These are phyloP conservation scores for Glarea lozoyensis DNA, from an alignment of 495 filamentous ascomycete species.

Conservation along the genomic window DNA sequence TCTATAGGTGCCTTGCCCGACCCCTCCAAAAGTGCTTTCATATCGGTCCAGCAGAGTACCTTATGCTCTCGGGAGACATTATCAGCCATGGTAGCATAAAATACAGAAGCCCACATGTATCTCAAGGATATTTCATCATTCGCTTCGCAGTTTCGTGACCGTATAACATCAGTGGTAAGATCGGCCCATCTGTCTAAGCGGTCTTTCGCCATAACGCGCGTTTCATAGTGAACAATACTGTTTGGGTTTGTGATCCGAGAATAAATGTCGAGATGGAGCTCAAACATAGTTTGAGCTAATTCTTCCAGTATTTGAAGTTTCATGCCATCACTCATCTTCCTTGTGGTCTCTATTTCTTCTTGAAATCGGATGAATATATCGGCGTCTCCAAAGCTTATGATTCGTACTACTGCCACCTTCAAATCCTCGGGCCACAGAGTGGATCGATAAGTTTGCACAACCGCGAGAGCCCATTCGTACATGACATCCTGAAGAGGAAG, in stretches of 20 bases:
- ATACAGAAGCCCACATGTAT: slow-evolving; percentile 81
- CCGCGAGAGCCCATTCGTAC: slow-evolving; percentile 54
- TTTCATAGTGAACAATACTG: slow-evolving; percentile 53
- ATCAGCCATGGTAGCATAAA: slow-evolving; percentile 60
- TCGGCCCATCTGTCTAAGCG: slow-evolving; percentile 67
- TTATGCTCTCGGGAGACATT: slow-evolving; percentile 66
- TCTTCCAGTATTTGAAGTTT: slow-evolving; percentile 25
- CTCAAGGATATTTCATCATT: slow-evolving; percentile 43
- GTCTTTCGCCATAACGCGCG: slow-evolving; percentile 53
- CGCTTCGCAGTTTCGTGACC: slow-evolving; percentile 24
- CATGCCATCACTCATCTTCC: neutral
- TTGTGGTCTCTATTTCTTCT: slow-evolving; percentile 29
- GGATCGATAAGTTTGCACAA: slow-evolving; percentile 52
- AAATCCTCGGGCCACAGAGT: slow-evolving; percentile 64
- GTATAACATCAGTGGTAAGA: slow-evolving; percentile 55
- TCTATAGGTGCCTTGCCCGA: slow-evolving; percentile 38
- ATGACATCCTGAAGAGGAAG: slow-evolving; percentile 52
- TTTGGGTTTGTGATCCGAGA: slow-evolving; percentile 65
- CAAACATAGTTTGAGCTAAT: slow-evolving; percentile 73
- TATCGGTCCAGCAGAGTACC: slow-evolving; percentile 66
- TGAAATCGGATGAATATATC: slow-evolving; percentile 48
- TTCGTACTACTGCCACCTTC: slow-evolving; percentile 60
- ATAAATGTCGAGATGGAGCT: slow-evolving; percentile 83
- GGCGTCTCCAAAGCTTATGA: slow-evolving; percentile 62
- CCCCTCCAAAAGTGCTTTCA: slow-evolving; percentile 37